Evolutionary conservation across 495 filamentous ascomycete genomes (phyloP), one percentile per base, ranked within the genome.

Genomic region (Neohortaea acidophila): DNA sequence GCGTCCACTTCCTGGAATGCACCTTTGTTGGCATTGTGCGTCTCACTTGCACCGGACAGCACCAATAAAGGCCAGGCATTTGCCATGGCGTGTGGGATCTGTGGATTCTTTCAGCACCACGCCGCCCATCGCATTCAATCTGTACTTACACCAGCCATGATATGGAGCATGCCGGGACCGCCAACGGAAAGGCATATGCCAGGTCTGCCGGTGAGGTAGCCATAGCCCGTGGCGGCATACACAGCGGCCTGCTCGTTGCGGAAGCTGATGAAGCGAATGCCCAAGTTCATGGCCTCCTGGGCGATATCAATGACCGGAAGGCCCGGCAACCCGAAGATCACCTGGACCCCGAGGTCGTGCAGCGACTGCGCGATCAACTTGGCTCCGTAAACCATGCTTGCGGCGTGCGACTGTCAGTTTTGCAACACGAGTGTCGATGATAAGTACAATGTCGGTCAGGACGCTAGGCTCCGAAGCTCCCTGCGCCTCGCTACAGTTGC

Each of bases 291-390:
- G 24, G 65, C 70, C 39, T 75, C 68, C 51, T 77, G 72, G 21
- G 72, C 73, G 17, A 77, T 73, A 34, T 77, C 69, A 22, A 74
- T 71, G 2, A 77, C 67, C 9, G 74, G 74, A 32, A 78, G 72
- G 22, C 75, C 75, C 3, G 77, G 73, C 32, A 77, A 64, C 39
- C 75, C 75, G 52, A 78, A 78, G 49, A 78, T 63, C 28, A 75
- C 67, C 8, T 57, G 62, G 18, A 78, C 62, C 14, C 67, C 64
- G 10, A 77, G 62, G 25, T 70, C 60, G 23, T 62, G 65, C 23
- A 76, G 59, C 23, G 67, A 61, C 33, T 59, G 56, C n/a, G 73
- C 75, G 39, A 77, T 72, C 2, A 75, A 52, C 27, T 69, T 62
- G 12, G 75, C 72, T 21, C 73, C 75, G 24, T 43, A 44, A 12